phyloP scores from a whole-genome alignment of 257 asterid species.

The Salvia miltiorrhiza region DNA sequence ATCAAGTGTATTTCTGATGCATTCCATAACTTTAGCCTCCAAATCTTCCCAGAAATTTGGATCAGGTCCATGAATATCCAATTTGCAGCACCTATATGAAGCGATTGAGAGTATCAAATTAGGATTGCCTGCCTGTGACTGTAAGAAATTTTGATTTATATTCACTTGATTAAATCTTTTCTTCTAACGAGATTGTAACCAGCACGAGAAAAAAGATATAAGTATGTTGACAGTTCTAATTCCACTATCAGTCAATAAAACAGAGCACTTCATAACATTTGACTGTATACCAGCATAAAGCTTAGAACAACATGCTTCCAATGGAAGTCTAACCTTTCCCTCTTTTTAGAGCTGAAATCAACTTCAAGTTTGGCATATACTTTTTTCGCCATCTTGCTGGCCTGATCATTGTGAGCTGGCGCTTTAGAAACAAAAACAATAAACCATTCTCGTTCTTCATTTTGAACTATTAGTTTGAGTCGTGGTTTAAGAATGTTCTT shows the following conservation, averaged over 20 bases:
- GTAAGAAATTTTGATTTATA: not conserved
- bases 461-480: conserved; percentile 92
- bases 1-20: conserved; percentile 91
- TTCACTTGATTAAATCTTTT: conserved; percentile 1
- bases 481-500: conserved; percentile 97
- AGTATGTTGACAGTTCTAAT: not conserved
- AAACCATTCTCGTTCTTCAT: conserved; percentile 98
- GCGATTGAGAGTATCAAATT: conserved; percentile 20
- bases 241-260: conserved; percentile 8
- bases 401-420: conserved; percentile 89
- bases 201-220: not conserved
- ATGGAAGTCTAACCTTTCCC: conserved; percentile 69
- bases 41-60: conserved; percentile 90
- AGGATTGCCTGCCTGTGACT: conserved; percentile 6
- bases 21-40: conserved; percentile 83
- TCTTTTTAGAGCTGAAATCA: conserved; percentile 94
- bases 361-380: conserved; percentile 93
- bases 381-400: conserved; percentile 95
- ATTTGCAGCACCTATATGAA: conserved; percentile 85
- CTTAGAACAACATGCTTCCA: conserved; percentile 3
- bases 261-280: not conserved
- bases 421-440: conserved; percentile 94
- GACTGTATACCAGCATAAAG: not conserved
- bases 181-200: conserved; percentile 7
- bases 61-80: conserved; percentile 81